A percentile compares a stretch with the other conserved stretches of the same genome.
Evolutionary conservation across 345 rosid genomes (phyloP).

Genomic region (Mangifera indica): DNA sequence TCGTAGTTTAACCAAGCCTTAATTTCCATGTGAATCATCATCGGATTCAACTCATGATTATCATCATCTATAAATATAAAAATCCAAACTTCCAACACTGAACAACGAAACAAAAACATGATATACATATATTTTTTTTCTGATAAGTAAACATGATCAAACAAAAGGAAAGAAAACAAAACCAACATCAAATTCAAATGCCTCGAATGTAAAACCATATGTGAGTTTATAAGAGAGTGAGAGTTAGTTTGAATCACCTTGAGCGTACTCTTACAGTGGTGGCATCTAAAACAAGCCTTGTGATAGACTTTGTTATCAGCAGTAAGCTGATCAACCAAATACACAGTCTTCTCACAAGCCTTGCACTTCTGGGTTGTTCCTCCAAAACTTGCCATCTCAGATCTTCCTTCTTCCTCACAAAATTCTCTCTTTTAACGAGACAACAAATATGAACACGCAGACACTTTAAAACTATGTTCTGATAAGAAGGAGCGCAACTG

Average conservation of each 20-base stretch:
- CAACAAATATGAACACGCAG: slow-evolving; percentile 9
- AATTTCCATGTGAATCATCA: slow-evolving; percentile 5
- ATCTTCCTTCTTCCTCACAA: slow-evolving; percentile 9
- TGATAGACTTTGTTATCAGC: slow-evolving; percentile 47
- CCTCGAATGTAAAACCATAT: background rate
- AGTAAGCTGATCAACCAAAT: slow-evolving; percentile 48
- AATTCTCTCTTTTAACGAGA: background rate
- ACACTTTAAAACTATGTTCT: slow-evolving; percentile 9
- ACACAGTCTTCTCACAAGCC: slow-evolving; percentile 54
- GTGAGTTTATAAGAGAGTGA: background rate
- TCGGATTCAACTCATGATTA: background rate
- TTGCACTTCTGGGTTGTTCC: slow-evolving; percentile 56
- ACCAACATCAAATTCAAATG: background rate
- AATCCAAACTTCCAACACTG: background rate
- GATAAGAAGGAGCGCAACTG: background rate
- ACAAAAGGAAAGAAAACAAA: background rate
- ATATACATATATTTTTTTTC: background rate
- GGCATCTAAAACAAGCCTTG: slow-evolving; percentile 54
- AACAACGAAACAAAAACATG: background rate
- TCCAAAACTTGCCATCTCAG: slow-evolving; percentile 40
- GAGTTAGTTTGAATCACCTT: slow-evolving; percentile 29
- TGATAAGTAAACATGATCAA: slow-evolving; percentile 2
- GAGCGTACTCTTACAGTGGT: slow-evolving; percentile 56
- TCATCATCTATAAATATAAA: slow-evolving; percentile 9
- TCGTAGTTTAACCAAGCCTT: background rate